Base-by-base conservation (phyloP, 257 asterid genomes). In the Cordia subcordata region DNA sequence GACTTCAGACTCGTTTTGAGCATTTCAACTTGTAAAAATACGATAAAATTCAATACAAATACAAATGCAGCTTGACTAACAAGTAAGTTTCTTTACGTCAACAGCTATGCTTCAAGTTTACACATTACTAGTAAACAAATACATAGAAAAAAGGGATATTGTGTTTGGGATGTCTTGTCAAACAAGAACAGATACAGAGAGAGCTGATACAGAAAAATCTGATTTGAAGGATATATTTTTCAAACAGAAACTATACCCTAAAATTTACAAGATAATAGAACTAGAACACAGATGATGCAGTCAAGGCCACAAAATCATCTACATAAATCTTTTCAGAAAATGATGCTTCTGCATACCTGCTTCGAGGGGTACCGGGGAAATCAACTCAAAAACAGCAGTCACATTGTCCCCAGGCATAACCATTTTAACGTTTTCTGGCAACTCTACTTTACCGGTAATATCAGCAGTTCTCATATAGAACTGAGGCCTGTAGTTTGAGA, bases 361-460 rank as follows among this genome's bases (percentile, higher is more conserved):
- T 68, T 89, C 97, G 13, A 93, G 83, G 38, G 99, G 97, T 61
- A 93, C 97, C 5, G 97, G 92, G 73, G 75, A 80, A 27, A 89
- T 86, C 56, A 93, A 86, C 78, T 87, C 95, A 50, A 93, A 93
- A 58, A 77, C 79, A 50, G 96, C 97, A 38, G 99, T 87, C 52
- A 93, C 97, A 60, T 89, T 93, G 82, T 93, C 99, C 55, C 99
- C 99, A 0, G 99, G 99, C 97, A 90, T 90, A 68, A 93, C 99
- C 99, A 93, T 93, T 88, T 90, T 93, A 60, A 93, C 97, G 58
- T 83, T 87, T 79, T 87, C 96, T 2, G 99, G 99, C 72, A 93
- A 74, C 73, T 93, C 95, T 27, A 93, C 97, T 72, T 83, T 89
- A 59, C 99, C 99, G 27, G 96, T 89, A 68, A 93, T 77, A 69